Conservation (phyloP, 192 early-diverging fungal species). For the Phycomyces nitens region DNA sequence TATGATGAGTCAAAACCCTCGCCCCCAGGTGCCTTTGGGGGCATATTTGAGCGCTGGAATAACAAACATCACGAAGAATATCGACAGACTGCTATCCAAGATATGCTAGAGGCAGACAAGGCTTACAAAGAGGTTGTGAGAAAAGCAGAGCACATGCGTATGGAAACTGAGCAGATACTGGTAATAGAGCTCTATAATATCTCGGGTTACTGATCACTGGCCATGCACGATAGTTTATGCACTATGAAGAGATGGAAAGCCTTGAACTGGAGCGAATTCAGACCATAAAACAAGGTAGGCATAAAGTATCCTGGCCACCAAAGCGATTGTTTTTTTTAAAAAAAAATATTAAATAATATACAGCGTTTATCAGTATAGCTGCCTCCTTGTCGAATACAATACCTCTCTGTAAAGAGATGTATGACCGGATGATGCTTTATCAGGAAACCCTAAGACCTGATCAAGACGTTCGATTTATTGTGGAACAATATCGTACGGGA, state of each 20-base stretch:
- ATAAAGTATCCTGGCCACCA: no score
- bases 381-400: constrained; percentile 50
- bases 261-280: constrained; percentile 48
- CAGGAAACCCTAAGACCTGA: constrained; percentile 69
- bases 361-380: constrained; percentile 50
- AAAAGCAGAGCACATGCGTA: constrained; percentile 60
- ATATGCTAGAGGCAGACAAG: constrained; percentile 59
- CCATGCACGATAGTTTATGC: constrained; percentile 39
- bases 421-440: constrained; percentile 54
- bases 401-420: constrained; percentile 52
- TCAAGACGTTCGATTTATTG: constrained; percentile 70
- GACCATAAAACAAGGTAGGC: constrained; percentile 49
- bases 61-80: constrained; percentile 16
- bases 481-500: constrained; percentile 74
- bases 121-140: constrained; percentile 58
- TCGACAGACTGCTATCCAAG: constrained; percentile 37
- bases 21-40: constrained; percentile 7
- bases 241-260: constrained; percentile 47
- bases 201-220: no score
- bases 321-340: no score
- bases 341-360: background rate
- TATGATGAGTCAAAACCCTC: background rate
- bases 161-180: constrained; percentile 62
- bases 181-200: no score
- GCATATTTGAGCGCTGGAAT: constrained; percentile 21